These are phyloP conservation scores for Solanum acaule DNA, from an alignment of 257 asterid species.

Conservation along the genomic window DNA sequence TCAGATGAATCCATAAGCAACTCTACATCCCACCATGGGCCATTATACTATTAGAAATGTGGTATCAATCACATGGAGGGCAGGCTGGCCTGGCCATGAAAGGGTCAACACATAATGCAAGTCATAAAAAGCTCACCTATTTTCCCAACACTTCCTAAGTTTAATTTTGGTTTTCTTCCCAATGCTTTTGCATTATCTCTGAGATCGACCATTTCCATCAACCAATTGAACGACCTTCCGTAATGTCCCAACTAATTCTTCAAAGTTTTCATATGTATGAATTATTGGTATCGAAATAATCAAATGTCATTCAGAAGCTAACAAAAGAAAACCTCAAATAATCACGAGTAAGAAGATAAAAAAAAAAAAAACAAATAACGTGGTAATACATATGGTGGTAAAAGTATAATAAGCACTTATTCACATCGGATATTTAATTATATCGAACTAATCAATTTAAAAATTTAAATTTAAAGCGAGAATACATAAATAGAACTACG, in stretches of 20 bases:
- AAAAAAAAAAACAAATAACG: too few relatives aligned
- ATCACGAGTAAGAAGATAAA: too few relatives aligned
- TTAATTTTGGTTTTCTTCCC: background rate
- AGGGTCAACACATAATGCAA: background rate
- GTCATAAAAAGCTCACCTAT: background rate
- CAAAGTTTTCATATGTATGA: background rate
- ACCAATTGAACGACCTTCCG: background rate
- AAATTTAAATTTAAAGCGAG: too few relatives aligned
- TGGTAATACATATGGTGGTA: background rate
- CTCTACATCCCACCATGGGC: background rate
- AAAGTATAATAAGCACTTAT: background rate
- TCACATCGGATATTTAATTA: too few relatives aligned
- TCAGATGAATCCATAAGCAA: background rate
- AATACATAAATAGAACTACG: background rate
- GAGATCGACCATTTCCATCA: background rate
- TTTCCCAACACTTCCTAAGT: background rate
- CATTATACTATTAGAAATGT: background rate
- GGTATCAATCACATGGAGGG: background rate
- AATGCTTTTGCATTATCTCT: background rate
- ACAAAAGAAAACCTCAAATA: too few relatives aligned
- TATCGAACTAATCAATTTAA: too few relatives aligned
- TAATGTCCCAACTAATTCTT: background rate
- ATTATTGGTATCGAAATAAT: background rate
- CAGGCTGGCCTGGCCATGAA: background rate
- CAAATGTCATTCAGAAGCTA: background rate